Evolutionary conservation across 495 filamentous ascomycete species (phyloP).

Genomic region (Immersiella caudata): DNA sequence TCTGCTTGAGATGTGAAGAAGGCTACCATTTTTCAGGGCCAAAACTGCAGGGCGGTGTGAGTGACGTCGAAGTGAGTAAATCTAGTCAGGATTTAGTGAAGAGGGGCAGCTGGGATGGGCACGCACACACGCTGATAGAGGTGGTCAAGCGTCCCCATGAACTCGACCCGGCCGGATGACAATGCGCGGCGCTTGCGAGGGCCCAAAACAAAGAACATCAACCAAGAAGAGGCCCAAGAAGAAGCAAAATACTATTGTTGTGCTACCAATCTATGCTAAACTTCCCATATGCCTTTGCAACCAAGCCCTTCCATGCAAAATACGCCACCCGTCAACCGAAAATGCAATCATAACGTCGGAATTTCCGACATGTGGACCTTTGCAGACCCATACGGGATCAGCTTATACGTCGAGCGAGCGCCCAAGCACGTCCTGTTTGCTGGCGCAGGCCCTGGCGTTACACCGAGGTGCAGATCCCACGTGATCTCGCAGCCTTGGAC

Average conservation of each 20-base stretch:
- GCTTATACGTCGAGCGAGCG: conserved; percentile 40
- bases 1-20: conserved; percentile 26
- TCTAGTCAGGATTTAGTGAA: too few species aligned
- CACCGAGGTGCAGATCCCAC: conserved; percentile 51
- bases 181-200: background rate
- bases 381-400: conserved; percentile 60
- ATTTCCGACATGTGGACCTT: conserved; percentile 65
- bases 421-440: conserved; percentile 27
- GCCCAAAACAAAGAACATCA: background rate
- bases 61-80: too few species aligned
- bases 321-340: background rate
- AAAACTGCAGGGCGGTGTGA: too few species aligned
- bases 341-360: conserved; percentile 36
- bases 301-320: background rate
- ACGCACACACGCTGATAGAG: too few species aligned
- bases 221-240: background rate
- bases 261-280: background rate
- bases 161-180: too few species aligned
- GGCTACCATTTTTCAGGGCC: too few species aligned
- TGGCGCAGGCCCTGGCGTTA: conserved; percentile 50
- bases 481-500: conserved; percentile 56
- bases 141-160: too few species aligned
- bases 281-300: background rate
- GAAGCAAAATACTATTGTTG: background rate
- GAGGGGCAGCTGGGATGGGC: too few species aligned